Conservation (phyloP, 176 grass and related monocot genomes). For the Poa pratensis region DNA sequence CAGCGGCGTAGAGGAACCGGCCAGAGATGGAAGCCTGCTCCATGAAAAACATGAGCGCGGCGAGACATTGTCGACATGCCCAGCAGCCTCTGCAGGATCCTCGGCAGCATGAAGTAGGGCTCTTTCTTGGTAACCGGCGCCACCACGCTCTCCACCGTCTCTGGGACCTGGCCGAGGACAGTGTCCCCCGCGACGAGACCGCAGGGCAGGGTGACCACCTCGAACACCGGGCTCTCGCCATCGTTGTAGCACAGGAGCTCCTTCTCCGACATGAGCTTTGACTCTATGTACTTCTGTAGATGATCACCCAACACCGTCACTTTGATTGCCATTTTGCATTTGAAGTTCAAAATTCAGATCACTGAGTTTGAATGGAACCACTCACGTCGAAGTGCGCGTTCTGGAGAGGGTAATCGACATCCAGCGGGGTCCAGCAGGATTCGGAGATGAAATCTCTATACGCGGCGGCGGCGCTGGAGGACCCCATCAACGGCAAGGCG, state of each 20-base stretch:
- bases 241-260: slow-evolving; percentile 51
- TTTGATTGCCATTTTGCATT: background rate
- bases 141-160: background rate
- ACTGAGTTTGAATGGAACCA: background rate
- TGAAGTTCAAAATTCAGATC: background rate
- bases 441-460: slow-evolving; percentile 55
- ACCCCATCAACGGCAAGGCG: slow-evolving; percentile 53
- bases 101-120: background rate
- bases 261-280: slow-evolving; percentile 47
- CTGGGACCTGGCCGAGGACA: background rate
- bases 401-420: slow-evolving; percentile 43
- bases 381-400: slow-evolving; percentile 38
- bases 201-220: slow-evolving; percentile 63
- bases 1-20: slow-evolving; percentile 51
- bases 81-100: slow-evolving; percentile 44
- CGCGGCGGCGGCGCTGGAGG: background rate
- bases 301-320: background rate
- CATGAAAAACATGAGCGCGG: slow-evolving; percentile 66
- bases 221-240: slow-evolving; percentile 23
- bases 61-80: slow-evolving; percentile 63
- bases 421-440: slow-evolving; percentile 54
- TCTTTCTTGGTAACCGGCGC: slow-evolving; percentile 41
- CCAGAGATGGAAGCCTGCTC: slow-evolving; percentile 48
- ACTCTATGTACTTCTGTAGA: slow-evolving; percentile 35
- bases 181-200: slow-evolving; percentile 51